A percentile compares a stretch with the other conserved stretches of the same genome.
Conservation (phyloP, 2,329 filamentous ascomycete species). For the Cordyceps javanica region DNA sequence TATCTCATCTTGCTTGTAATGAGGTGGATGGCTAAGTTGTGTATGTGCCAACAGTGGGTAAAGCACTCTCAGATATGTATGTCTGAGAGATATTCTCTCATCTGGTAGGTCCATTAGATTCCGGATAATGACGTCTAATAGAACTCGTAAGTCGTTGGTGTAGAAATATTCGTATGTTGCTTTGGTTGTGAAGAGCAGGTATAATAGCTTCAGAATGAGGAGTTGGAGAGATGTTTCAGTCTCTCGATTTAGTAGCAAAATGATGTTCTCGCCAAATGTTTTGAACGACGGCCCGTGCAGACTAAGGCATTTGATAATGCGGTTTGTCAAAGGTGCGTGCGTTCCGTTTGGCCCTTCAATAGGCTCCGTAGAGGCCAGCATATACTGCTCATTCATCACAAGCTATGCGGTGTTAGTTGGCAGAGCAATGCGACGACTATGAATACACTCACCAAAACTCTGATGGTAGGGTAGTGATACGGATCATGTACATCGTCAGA, state of each 20-base stretch:
- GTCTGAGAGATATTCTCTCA: conserved; percentile 68
- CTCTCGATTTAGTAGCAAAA: conserved; percentile 89
- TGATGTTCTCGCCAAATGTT: conserved; percentile 97
- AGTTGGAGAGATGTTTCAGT: conserved; percentile 90
- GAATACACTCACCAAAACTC: conserved; percentile 64
- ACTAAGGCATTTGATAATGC: conserved; percentile 86
- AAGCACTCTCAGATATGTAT: conserved; percentile 90
- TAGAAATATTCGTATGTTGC: conserved; percentile 98
- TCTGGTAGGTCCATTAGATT: conserved; percentile 94
- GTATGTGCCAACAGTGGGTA: conserved; percentile 88
- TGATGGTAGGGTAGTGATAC: conserved; percentile 92
- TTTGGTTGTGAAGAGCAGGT: conserved; percentile 87
- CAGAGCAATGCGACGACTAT: background rate
- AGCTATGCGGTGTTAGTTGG: conserved; percentile 48
- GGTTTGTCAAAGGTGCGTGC: conserved; percentile 67
- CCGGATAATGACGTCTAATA: conserved; percentile 91
- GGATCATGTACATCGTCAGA: conserved; percentile 86
- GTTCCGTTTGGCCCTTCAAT: conserved; percentile 22
- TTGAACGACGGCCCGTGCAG: conserved; percentile 75
- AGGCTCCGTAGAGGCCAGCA: conserved; percentile 62
- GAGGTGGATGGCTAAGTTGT: conserved; percentile 75
- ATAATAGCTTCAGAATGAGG: conserved; percentile 92
- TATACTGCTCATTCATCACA: conserved; percentile 96
- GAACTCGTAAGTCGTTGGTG: conserved; percentile 89
- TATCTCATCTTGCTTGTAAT: conserved; percentile 89